Conservation (phyloP, 768 basidiomycete species). For the Boletus huronensis region DNA sequence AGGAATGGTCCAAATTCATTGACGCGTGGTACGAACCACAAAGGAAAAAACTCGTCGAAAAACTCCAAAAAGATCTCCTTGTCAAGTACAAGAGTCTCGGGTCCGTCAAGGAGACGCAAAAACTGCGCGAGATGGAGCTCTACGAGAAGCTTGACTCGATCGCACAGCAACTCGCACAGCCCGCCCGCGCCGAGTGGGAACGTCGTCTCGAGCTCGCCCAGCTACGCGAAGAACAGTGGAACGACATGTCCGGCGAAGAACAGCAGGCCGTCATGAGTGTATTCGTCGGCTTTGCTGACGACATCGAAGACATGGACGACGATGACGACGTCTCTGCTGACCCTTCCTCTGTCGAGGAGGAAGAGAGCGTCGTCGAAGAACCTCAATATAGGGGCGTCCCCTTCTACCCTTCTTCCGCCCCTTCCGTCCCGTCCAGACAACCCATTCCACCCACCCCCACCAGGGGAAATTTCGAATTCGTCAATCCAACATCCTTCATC, state of each 20-base stretch:
- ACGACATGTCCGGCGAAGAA: slow-evolving; percentile 31
- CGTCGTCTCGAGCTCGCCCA: slow-evolving; percentile 30
- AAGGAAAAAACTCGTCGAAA: slow-evolving; percentile 27
- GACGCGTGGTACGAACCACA: slow-evolving; percentile 31
- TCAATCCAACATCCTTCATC: slow-evolving; percentile 29
- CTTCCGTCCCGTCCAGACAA: slow-evolving; percentile 9
- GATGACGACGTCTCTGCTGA: slow-evolving; percentile 2
- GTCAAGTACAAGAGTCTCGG: slow-evolving; percentile 31
- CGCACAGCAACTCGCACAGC: slow-evolving; percentile 24
- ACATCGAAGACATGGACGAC: slow-evolving; percentile 23
- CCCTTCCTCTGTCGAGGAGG: slow-evolving; percentile 18
- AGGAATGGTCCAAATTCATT: slow-evolving; percentile 29
- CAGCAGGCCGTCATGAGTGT: slow-evolving; percentile 31
- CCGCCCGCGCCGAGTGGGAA: slow-evolving; percentile 34
- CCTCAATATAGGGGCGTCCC: slow-evolving; percentile 4
- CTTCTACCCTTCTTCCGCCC: neutral
- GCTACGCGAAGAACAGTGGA: slow-evolving; percentile 30
- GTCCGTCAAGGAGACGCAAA: slow-evolving; percentile 24
- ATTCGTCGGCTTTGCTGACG: slow-evolving; percentile 28
- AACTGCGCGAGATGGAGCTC: slow-evolving; percentile 29
- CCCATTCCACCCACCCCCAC: slow-evolving; percentile 20
- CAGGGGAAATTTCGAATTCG: slow-evolving; percentile 25
- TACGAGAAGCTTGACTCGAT: slow-evolving; percentile 24
- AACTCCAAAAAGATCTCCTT: slow-evolving; percentile 30
- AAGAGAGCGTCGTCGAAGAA: slow-evolving; percentile 20